Base-by-base conservation (phyloP, 805 yeast species). In the Wickerhamomyces chaumierensis region DNA sequence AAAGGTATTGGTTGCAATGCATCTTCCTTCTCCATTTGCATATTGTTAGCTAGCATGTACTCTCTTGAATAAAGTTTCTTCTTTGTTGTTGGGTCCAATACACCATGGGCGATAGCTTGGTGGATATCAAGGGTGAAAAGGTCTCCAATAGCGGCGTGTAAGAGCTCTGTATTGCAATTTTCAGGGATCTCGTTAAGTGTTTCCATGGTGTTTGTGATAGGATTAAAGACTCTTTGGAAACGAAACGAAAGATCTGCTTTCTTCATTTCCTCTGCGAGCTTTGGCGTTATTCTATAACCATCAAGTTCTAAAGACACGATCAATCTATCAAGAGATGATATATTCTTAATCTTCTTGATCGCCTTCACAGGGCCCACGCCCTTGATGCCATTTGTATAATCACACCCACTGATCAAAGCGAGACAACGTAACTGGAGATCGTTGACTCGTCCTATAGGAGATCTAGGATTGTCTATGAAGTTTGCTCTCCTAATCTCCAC, bases 321-420 rank as follows among this genome's bases (percentile, higher is more conserved):
- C 3, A 81, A 71, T 32, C 73, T 65, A 14, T 78, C 79, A 47
- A 79, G 65, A 2, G 67, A 65, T 18, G 61, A 57, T 48, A 66
- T 67, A 40, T 69, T 65, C 38, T 65, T 64, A 2, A 85, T 77
- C 34, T 81, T 55, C 32, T 61, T 63, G 39, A 81, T 71, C 0
- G 96, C 94, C 20, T 79, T 82, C 34, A 76, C 73, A 9, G 87
- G 66, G 0, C 98, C 99, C 14, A 90, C 68, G 2, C 81, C 80
- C 0, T 81, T 72, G 6, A 92, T 65, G 0, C 99, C 98, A 39
- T 75, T 75, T 0, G 96, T 84, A 53, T 92, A 92, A 57, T 92
- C 99, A 61, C 99, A 92, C 0, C 99, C 99, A n/a, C 95, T 75
- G 4, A 92, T 55, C 48, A 88, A 80, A 2, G 95, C 97, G 60